A percentile compares a stretch with the other conserved stretches of the same genome.
Conservation (phyloP, 352 stramenopile species). For the Phytophthora podocarpi region DNA sequence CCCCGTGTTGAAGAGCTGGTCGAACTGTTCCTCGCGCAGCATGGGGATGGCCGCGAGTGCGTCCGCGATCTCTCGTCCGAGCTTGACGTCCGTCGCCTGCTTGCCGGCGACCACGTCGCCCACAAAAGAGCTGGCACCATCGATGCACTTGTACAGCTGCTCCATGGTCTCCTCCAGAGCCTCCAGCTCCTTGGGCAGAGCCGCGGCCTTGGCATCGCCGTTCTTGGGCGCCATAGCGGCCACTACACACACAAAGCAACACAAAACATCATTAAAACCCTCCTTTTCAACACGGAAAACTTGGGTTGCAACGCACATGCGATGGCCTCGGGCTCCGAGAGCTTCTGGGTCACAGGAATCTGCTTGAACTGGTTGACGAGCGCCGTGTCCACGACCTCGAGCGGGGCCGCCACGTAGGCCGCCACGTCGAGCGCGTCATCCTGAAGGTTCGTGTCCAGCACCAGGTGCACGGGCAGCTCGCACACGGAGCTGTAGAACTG, state of each 20-base stretch:
- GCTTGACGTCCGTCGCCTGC: slow-evolving; percentile 76
- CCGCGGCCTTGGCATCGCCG: slow-evolving; percentile 35
- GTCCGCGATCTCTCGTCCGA: slow-evolving; percentile 94
- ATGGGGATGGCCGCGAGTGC: slow-evolving; percentile 93
- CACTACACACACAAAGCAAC: slow-evolving; percentile 41
- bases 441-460: slow-evolving; percentile 93
- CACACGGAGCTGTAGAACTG: slow-evolving; percentile 97
- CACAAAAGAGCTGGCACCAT: slow-evolving; percentile 90
- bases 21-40: slow-evolving; percentile 94
- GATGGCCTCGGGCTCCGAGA: slow-evolving; percentile 94
- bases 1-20: slow-evolving; percentile 96
- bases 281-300: neutral
- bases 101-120: slow-evolving; percentile 90
- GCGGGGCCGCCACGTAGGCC: slow-evolving; percentile 90
- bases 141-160: slow-evolving; percentile 92
- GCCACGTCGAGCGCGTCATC: slow-evolving; percentile 87
- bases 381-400: slow-evolving; percentile 90
- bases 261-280: slow-evolving; percentile 4
- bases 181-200: slow-evolving; percentile 77
- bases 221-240: slow-evolving; percentile 73
- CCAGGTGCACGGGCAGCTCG: slow-evolving; percentile 93
- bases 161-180: slow-evolving; percentile 84
- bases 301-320: slow-evolving; percentile 66
- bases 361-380: slow-evolving; percentile 95
- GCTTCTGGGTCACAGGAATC: slow-evolving; percentile 92